Evolutionary conservation across 371 early-diverging fungal species (phyloP), one percentile per base, ranked within the genome.

Genomic region (Apophysomyces variabilis): DNA sequence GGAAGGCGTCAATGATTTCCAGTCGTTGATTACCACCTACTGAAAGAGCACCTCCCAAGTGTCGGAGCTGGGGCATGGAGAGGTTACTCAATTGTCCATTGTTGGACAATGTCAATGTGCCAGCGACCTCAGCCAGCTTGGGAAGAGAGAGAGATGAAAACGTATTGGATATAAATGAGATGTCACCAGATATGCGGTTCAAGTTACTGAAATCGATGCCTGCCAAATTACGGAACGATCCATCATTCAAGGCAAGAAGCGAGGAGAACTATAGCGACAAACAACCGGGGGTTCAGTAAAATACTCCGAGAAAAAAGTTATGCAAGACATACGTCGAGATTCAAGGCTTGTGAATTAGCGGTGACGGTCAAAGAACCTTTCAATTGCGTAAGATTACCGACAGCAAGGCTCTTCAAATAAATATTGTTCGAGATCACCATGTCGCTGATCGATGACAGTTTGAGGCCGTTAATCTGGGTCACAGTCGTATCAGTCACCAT

Each of bases 41-140:
- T 7, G 77, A 70, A 26, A 85, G 63, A 0, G 87, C 85, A 5
- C 87, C 87, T 11, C 85, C 87, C 8, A 87, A 66, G 12, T 65
- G 61, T 7, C 68, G 68, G 13, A 87, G 60, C n/a, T 74, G 73
- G 14, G 80, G 70, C 16, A 87, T 66, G 3, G 82, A 71, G 13
- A 83, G 56, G 35, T 82, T 77, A 56, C n/a, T 62, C 0, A 87
- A 66, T 7, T 67, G 57, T n/a, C 65, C 67, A 61, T 84, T 85
- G 46, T 78, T 73, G 8, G 80, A 71, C 7, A 87, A 74, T 0
- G 82, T 82, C 39, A 87, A 45, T 0, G 87, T 83, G 38, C 82
- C 83, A 6, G 69, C 77, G 32, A 85, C 71, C 7, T 65, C 71
- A 1, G 68, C 68, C 21, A 83, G 64, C 3, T 74, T 69, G 4